Percentiles rank a stretch among this genome's conserved stretches.
phyloP scores from a whole-genome alignment of 768 basidiomycete species.

The Strobilomyces confusus region DNA sequence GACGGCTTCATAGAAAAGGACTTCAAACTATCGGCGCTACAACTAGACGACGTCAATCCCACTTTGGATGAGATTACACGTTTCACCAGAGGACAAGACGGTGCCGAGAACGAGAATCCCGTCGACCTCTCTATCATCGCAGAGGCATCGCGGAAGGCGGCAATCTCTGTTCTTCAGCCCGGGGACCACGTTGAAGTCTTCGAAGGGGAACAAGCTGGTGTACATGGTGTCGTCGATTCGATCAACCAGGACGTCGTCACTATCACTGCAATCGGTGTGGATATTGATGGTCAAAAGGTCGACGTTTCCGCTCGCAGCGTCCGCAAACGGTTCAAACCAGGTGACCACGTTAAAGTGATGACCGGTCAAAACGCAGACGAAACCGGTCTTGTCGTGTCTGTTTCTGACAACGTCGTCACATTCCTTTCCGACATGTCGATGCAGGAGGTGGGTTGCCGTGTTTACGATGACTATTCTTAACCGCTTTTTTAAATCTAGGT shows the following conservation, averaged over 20 bases:
- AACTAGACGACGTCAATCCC: constrained; percentile 87
- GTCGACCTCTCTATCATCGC: constrained; percentile 90
- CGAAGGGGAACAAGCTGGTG: constrained; percentile 92
- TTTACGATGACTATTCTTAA: background rate
- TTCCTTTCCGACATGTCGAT: constrained; percentile 97
- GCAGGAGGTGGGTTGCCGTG: constrained; percentile 68
- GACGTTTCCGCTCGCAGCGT: constrained; percentile 86
- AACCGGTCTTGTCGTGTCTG: constrained; percentile 92
- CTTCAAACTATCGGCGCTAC: constrained; percentile 74
- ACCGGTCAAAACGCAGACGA: constrained; percentile 91
- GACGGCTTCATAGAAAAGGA: constrained; percentile 98
- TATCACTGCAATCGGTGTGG: constrained; percentile 73
- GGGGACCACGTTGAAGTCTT: constrained; percentile 98
- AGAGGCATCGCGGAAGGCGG: constrained; percentile 85
- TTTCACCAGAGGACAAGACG: constrained; percentile 76
- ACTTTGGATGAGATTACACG: constrained; percentile 95
- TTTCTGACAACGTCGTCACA: constrained; percentile 87
- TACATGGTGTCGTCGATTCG: constrained; percentile 89
- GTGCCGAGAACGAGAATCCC: constrained; percentile 57
- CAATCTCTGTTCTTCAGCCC: constrained; percentile 92
- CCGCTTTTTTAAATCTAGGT: constrained; percentile 48
- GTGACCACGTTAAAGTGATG: constrained; percentile 99
- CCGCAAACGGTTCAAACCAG: constrained; percentile 91
- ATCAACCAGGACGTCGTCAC: constrained; percentile 85
- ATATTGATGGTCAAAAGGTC: constrained; percentile 82